phyloP scores from a whole-genome alignment of 805 yeast genomes.

The Candida cerambycidarum region DNA sequence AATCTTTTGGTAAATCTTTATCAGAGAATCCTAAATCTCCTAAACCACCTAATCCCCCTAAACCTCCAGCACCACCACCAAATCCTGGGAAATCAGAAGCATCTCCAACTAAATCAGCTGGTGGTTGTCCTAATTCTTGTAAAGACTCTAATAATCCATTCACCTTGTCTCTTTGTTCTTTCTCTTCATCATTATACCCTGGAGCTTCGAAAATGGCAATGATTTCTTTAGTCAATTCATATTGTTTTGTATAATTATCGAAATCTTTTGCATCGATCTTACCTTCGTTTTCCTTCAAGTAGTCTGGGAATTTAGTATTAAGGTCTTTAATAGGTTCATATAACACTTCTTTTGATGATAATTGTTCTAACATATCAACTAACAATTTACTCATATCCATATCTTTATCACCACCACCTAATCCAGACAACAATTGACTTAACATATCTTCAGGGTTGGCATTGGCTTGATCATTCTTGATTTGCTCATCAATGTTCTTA shows the following conservation, averaged over 20 bases:
- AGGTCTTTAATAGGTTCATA: conserved; percentile 88
- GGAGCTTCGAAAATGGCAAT: conserved; percentile 66
- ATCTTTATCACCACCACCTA: conserved; percentile 45
- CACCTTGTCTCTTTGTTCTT: conserved; percentile 48
- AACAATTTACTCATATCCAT: conserved; percentile 65
- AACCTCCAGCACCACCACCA: conserved; percentile 41
- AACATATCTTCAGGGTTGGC: conserved; percentile 54
- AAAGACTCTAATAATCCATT: conserved; percentile 61
- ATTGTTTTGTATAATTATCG: conserved; percentile 60
- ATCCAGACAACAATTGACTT: conserved; percentile 55
- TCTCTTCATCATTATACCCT: conserved; percentile 54
- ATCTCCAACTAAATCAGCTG: conserved; percentile 68
- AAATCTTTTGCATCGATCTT: conserved; percentile 47
- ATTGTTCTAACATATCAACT: conserved; percentile 73
- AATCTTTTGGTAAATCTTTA: conserved; percentile 54
- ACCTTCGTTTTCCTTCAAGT: conserved; percentile 57
- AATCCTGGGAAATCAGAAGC: conserved; percentile 47
- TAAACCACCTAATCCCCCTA: conserved; percentile 35
- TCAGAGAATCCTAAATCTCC: conserved; percentile 48
- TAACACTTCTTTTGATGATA: conserved; percentile 80
- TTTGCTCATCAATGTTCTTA: conserved; percentile 61
- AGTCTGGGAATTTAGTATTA: conserved; percentile 67
- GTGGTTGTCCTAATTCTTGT: conserved; percentile 79
- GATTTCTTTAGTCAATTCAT: conserved; percentile 57
- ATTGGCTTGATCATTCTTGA: conserved; percentile 43